These are phyloP conservation scores for Xerocomus nothofagi DNA, from an alignment of 1,284 basidiomycete genomes.

Conservation along the genomic window DNA sequence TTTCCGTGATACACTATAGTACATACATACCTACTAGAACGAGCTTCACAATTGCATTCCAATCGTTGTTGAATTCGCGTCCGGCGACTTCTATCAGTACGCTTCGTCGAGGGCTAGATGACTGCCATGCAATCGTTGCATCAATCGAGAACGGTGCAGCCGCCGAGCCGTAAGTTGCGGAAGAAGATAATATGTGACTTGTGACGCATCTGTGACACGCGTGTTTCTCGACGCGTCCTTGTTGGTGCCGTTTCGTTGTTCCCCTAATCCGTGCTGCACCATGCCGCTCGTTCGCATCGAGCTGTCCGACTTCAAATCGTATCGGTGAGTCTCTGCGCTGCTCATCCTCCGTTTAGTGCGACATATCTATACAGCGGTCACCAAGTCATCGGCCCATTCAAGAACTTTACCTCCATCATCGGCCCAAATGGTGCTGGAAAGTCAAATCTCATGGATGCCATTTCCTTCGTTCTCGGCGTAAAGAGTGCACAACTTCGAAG, in stretches of 20 bases:
- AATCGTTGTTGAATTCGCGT: conserved; percentile 6
- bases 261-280: conserved; percentile 24
- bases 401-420: conserved; percentile 92
- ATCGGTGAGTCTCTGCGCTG: conserved; percentile 48
- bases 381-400: conserved; percentile 89
- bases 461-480: conserved; percentile 97
- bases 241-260: conserved; percentile 15
- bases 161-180: background rate
- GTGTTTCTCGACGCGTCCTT: conserved; percentile 29
- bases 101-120: too few species aligned
- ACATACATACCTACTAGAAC: conserved; percentile 2
- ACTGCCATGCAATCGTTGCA: too few species aligned
- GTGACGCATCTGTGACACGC: conserved; percentile 27
- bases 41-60: background rate
- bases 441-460: conserved; percentile 99
- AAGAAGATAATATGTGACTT: background rate
- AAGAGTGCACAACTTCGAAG: conserved; percentile 92
- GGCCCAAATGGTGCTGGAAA: conserved; percentile 99
- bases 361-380: conserved; percentile 56
- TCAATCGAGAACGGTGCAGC: too few species aligned
- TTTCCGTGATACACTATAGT: background rate
- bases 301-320: conserved; percentile 93
- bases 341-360: background rate
- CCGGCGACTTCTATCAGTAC: too few species aligned
- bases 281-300: conserved; percentile 84